phyloP scores from a whole-genome alignment of 306 rosid genomes.

The Myrica gale region DNA sequence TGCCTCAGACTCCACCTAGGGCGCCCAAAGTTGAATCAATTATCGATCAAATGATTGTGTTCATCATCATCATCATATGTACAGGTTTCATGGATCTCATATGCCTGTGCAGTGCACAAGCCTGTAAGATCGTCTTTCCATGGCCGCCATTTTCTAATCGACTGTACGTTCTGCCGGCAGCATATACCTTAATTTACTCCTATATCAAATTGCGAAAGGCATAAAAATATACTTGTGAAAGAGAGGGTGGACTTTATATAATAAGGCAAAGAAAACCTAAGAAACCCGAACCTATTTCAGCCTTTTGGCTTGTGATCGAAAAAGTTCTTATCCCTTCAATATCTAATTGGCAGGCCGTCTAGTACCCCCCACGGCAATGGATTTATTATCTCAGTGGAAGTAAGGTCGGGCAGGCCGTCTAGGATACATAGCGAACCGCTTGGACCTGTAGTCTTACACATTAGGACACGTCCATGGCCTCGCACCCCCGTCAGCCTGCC shows the following conservation, averaged over 20 bases:
- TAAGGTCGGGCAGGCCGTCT: conserved; percentile 31
- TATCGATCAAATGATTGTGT: conserved; percentile 37
- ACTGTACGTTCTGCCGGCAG: conserved; percentile 12
- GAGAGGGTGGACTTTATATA: conserved; percentile 6
- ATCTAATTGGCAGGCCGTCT: conserved; percentile 31
- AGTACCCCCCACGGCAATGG: conserved; percentile 28
- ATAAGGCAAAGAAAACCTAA: not conserved
- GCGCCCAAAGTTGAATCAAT: conserved; percentile 25
- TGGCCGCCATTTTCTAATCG: conserved; percentile 3
- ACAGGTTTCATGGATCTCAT: not conserved
- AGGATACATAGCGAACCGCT: conserved; percentile 35
- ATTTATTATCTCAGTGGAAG: conserved; percentile 17
- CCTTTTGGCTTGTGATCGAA: conserved; percentile 15
- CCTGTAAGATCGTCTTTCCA: conserved; percentile 26
- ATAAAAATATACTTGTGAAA: not conserved
- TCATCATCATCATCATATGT: conserved; percentile 5
- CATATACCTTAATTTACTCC: conserved; percentile 25
- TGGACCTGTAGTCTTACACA: conserved; percentile 30
- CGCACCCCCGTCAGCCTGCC: not conserved
- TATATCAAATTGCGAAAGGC: conserved; percentile 6
- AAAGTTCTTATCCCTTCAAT: not conserved
- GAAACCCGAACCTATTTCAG: conserved; percentile 2
- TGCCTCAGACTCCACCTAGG: conserved; percentile 16
- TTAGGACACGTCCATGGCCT: not conserved
- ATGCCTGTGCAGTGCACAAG: conserved; percentile 25